phyloP scores from a whole-genome alignment of 2,329 filamentous ascomycete species.

The Didymella segeticola region DNA sequence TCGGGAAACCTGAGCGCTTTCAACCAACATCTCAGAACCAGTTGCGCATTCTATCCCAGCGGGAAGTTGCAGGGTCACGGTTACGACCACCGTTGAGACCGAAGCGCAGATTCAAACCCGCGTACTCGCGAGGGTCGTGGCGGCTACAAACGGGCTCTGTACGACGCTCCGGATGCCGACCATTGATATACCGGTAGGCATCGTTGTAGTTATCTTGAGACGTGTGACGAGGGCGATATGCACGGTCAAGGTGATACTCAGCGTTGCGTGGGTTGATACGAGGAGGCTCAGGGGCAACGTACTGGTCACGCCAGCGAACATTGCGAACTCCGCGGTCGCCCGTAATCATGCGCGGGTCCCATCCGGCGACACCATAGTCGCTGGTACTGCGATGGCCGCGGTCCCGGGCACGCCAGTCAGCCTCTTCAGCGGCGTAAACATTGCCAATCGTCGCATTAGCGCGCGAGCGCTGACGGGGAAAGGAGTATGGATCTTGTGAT shows the following conservation, averaged over 20 bases:
- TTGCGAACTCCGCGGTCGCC: no score
- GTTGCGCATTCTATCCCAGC: not conserved
- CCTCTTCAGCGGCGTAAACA: not conserved
- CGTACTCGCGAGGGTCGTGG: not conserved
- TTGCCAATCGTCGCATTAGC: not conserved
- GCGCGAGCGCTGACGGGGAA: not conserved
- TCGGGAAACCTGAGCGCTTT: no score
- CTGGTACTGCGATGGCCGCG: not conserved
- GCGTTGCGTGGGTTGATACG: not conserved
- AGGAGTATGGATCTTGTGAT: not conserved
- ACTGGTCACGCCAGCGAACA: not conserved
- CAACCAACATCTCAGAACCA: not conserved
- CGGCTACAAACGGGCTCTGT: not conserved
- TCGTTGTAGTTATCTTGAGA: not conserved
- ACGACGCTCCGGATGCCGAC: not conserved
- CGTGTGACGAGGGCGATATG: not conserved
- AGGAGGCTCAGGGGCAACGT: not conserved
- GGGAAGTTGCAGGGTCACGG: not conserved
- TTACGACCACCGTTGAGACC: not conserved
- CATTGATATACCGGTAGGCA: not conserved
- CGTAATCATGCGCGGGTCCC: not conserved
- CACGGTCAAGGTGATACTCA: not conserved
- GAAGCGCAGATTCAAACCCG: not conserved
- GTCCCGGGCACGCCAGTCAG: not conserved
- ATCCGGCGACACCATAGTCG: not conserved